Evolutionary conservation across 495 filamentous ascomycete genomes (phyloP).

Genomic region (Cudoniella acicularis): DNA sequence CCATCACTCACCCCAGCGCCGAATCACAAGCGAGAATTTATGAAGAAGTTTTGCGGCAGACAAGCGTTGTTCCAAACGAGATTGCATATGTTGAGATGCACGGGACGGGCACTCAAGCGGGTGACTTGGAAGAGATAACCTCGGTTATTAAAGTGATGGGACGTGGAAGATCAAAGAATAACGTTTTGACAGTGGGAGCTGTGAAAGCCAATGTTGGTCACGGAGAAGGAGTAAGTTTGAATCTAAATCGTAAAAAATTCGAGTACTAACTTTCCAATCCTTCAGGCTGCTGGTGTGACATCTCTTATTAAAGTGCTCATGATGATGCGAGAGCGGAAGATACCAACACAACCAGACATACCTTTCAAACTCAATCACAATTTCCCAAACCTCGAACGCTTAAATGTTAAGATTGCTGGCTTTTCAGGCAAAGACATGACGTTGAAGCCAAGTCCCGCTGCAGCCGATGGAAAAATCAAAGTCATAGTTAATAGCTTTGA

Average conservation of each 20-base stretch:
- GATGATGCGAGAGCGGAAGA: no score
- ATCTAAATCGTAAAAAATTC: no score
- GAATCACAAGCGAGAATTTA: conserved; percentile 29
- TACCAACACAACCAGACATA: no score
- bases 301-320: no score
- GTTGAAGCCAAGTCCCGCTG: not conserved
- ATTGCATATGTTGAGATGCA: conserved; percentile 85
- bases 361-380: no score
- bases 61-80: conserved; percentile 65
- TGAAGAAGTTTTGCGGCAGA: conserved; percentile 66
- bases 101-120: conserved; percentile 80
- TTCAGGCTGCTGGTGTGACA: no score
- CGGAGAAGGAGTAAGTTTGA: no score
- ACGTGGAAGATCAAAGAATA: conserved; percentile 57
- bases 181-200: conserved; percentile 76
- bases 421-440: no score
- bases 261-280: no score
- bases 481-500: conserved; percentile 62
- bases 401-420: no score
- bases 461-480: not conserved
- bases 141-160: conserved; percentile 79
- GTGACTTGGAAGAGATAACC: conserved; percentile 73
- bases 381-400: no score
- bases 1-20: conserved; percentile 74
- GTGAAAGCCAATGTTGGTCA: conserved; percentile 89